phyloP scores from a whole-genome alignment of 2,329 filamentous ascomycete species.

The Raffaelea ambrosiae region DNA sequence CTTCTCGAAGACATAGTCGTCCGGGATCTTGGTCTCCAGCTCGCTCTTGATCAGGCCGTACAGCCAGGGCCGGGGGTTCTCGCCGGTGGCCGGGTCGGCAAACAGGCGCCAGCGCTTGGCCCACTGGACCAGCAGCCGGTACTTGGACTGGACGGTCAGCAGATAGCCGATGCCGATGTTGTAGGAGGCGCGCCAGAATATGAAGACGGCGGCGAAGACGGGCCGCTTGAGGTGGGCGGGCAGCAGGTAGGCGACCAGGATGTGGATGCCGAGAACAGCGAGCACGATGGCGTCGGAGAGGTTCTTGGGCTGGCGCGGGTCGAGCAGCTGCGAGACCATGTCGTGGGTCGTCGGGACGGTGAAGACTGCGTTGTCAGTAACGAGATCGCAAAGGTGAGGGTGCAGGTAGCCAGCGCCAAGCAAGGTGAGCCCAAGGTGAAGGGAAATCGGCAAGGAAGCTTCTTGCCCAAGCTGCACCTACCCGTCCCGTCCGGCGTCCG shows the following conservation, averaged over 20 bases:
- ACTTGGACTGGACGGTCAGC: conserved; percentile 81
- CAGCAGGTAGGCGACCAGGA: conserved; percentile 64
- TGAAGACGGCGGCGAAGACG: conserved; percentile 72
- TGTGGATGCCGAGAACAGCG: conserved; percentile 65
- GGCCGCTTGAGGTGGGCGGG: conserved; percentile 63
- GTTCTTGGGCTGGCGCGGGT: conserved; percentile 92
- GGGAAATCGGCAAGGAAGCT: too few species aligned
- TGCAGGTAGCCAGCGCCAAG: conserved; percentile 7
- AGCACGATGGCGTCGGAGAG: conserved; percentile 77
- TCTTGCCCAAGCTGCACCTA: conserved; percentile 37
- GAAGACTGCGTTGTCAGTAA: too few species aligned
- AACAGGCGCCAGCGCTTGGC: conserved; percentile 81
- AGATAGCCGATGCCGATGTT: conserved; percentile 91
- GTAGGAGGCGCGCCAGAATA: conserved; percentile 89
- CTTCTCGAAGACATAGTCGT: conserved; percentile 87
- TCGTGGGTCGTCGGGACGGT: conserved; percentile 93
- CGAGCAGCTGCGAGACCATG: conserved; percentile 96
- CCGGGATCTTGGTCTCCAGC: conserved; percentile 86
- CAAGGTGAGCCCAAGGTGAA: too few species aligned
- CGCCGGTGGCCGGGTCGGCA: conserved; percentile 69
- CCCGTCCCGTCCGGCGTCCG: conserved; percentile 84
- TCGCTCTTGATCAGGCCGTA: conserved; percentile 81
- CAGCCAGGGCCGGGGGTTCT: conserved; percentile 73
- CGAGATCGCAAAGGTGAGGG: conserved; percentile 1
- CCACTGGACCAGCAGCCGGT: conserved; percentile 79